These are phyloP conservation scores for Codiaeum variegatum DNA, from an alignment of 441 rosid genomes.

Conservation along the genomic window DNA sequence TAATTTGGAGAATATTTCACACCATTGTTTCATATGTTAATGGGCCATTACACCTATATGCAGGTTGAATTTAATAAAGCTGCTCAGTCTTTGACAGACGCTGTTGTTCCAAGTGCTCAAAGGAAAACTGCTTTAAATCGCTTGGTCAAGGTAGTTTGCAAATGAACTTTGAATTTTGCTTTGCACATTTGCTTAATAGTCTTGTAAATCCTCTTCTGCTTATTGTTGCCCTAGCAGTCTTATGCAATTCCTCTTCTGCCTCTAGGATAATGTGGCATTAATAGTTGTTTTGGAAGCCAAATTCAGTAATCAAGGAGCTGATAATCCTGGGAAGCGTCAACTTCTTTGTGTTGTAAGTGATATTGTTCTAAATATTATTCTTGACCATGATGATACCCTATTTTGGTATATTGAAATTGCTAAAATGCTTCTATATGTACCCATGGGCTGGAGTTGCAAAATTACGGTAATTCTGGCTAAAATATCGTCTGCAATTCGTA, in stretches of 20 bases:
- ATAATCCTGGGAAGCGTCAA: slow-evolving; percentile 86
- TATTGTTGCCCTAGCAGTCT: slow-evolving; percentile 29
- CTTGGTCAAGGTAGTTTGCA: slow-evolving; percentile 64
- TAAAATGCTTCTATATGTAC: background rate
- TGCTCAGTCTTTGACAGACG: slow-evolving; percentile 96
- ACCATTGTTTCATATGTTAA: slow-evolving; percentile 20
- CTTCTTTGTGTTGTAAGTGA: slow-evolving; percentile 91
- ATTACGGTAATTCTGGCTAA: background rate
- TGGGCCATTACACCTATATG: slow-evolving; percentile 20
- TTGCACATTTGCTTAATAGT: background rate
- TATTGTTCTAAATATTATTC: slow-evolving; percentile 11
- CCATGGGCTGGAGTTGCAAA: background rate
- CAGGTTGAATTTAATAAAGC: slow-evolving; percentile 99
- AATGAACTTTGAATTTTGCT: slow-evolving; percentile 13
- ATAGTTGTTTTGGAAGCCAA: slow-evolving; percentile 95
- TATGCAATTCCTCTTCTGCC: slow-evolving; percentile 20
- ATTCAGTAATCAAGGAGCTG: slow-evolving; percentile 80
- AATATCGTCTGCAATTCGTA: background rate
- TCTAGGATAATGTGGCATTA: slow-evolving; percentile 90
- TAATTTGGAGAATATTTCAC: background rate
- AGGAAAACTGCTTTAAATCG: slow-evolving; percentile 86
- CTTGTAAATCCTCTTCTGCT: slow-evolving; percentile 20
- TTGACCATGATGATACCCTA: background rate
- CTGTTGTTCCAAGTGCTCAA: slow-evolving; percentile 73
- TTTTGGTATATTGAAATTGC: background rate